Percentiles rank a stretch among this genome's conserved stretches.
phyloP scores from a whole-genome alignment of 805 yeast species.

The Grigorovia transvaalensis region DNA sequence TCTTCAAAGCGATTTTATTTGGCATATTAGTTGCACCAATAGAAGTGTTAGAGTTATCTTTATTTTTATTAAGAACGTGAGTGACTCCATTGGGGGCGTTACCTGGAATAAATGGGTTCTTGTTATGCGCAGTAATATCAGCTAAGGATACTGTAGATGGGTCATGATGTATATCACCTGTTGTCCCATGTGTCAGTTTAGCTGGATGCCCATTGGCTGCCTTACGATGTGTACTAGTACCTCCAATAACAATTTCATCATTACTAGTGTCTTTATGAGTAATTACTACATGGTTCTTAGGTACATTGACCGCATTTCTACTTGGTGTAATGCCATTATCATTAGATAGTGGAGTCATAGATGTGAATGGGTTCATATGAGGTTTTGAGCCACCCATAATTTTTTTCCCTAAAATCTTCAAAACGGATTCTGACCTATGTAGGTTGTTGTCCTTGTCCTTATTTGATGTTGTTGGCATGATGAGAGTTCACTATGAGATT shows the following conservation, averaged over 20 bases:
- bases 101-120: conserved; percentile 22
- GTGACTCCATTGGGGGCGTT: background rate
- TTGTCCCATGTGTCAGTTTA: conserved; percentile 9
- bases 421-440: conserved; percentile 1
- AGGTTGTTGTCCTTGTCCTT: conserved; percentile 1
- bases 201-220: conserved; percentile 6
- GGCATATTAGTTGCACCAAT: conserved; percentile 2
- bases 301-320: background rate
- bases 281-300: background rate
- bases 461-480: background rate
- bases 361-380: conserved; percentile 2
- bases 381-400: conserved; percentile 5
- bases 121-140: conserved; percentile 22
- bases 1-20: conserved; percentile 1
- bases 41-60: background rate
- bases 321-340: conserved; percentile 3
- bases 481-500: background rate
- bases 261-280: background rate
- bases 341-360: background rate
- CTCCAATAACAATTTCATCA: background rate
- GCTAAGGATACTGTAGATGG: conserved; percentile 20
- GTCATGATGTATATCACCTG: conserved; percentile 6
- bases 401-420: conserved; percentile 10
- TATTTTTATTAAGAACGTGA: background rate
- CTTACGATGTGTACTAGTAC: conserved; percentile 6